Conservation (phyloP, 1,139 yeast genomes). For the Pichia inconspicua region DNA sequence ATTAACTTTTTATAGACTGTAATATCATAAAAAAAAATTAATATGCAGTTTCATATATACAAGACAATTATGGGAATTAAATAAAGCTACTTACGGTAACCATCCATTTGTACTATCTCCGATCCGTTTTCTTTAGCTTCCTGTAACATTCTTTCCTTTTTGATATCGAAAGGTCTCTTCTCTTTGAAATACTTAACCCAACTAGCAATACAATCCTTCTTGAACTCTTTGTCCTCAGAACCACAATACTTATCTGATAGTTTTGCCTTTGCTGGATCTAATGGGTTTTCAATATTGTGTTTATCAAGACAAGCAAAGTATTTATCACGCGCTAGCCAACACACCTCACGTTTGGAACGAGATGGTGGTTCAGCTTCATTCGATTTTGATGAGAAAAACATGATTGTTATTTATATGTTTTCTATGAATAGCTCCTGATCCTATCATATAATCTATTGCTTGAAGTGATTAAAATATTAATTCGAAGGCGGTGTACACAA, state of each 20-base stretch:
- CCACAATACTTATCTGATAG: slow-evolving; percentile 36
- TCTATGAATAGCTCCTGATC: too few relatives aligned
- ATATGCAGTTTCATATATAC: not conserved
- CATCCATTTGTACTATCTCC: slow-evolving; percentile 26
- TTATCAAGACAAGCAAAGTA: slow-evolving; percentile 53
- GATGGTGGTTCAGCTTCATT: slow-evolving; percentile 37
- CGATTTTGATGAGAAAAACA: slow-evolving; percentile 13
- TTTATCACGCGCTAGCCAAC: slow-evolving; percentile 63
- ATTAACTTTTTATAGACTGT: not conserved
- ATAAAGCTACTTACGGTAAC: slow-evolving; percentile 17
- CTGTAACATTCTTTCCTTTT: slow-evolving; percentile 44
- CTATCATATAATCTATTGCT: too few relatives aligned
- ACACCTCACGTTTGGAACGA: slow-evolving; percentile 45
- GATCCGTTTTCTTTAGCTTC: slow-evolving; percentile 49
- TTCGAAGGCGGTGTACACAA: not conserved
- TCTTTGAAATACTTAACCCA: slow-evolving; percentile 68
- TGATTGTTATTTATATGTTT: not conserved
- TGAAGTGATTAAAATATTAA: too few relatives aligned
- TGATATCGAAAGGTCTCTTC: slow-evolving; percentile 51
- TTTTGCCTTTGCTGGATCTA: slow-evolving; percentile 28
- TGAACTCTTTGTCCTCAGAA: slow-evolving; percentile 38
- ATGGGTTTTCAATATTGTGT: slow-evolving; percentile 42
- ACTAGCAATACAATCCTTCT: slow-evolving; percentile 50
- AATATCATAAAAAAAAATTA: not conserved
- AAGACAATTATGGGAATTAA: not conserved